phyloP scores from a whole-genome alignment of 1,284 basidiomycete genomes.

The Trichosporon sp. region DNA sequence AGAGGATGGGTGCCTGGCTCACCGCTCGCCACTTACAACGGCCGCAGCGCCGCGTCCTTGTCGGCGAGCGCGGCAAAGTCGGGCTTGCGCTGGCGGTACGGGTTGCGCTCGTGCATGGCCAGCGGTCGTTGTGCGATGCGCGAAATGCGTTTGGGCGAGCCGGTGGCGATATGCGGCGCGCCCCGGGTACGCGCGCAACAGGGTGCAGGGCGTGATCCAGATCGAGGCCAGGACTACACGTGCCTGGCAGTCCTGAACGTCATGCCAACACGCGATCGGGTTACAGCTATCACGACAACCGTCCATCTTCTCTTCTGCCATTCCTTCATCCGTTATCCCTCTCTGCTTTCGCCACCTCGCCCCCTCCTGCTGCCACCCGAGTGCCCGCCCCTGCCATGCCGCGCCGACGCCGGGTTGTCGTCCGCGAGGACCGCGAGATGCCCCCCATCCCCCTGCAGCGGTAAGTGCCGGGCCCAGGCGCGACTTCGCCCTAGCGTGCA shows the following conservation, averaged over 20 bases:
- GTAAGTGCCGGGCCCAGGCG: not conserved
- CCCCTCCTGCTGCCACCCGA: not conserved
- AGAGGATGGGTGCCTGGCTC: not conserved
- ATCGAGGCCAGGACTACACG: conserved; percentile 14
- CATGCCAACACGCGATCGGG: conserved; percentile 3
- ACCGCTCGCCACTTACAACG: conserved; percentile 55
- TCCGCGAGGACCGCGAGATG: conserved; percentile 2
- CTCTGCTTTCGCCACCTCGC: not conserved
- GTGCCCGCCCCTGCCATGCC: not conserved
- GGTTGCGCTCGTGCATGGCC: conserved; percentile 48
- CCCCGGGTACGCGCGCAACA: too few relatives aligned
- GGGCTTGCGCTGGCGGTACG: conserved; percentile 52
- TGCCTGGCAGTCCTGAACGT: conserved; percentile 8
- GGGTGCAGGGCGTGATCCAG: conserved; percentile 12
- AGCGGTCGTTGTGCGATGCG: not conserved
- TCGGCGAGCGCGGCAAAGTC: conserved; percentile 64
- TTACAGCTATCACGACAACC: not conserved
- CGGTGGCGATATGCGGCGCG: conserved; percentile 11
- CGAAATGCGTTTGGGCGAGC: not conserved
- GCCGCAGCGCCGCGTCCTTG: conserved; percentile 58
- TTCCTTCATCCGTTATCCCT: not conserved
- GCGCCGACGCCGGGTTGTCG: not conserved
- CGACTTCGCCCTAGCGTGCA: too few relatives aligned
- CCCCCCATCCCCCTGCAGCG: not conserved
- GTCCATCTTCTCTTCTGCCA: not conserved